phyloP scores from a whole-genome alignment of 345 rosid species.

The Viola odorata region DNA sequence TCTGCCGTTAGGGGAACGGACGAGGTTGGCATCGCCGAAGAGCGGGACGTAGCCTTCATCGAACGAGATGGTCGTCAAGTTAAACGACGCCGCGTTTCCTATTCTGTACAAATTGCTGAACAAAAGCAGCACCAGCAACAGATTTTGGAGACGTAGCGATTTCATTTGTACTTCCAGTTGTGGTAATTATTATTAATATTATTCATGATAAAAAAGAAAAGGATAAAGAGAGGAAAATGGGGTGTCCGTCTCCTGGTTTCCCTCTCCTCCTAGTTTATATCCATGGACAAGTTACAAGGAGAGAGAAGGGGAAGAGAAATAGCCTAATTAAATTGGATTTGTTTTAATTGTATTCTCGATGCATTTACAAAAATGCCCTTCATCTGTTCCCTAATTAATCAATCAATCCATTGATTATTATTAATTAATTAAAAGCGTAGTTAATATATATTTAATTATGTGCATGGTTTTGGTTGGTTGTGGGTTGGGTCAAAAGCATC shows the following conservation, averaged over 20 bases:
- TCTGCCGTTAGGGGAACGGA: slow-evolving; percentile 65
- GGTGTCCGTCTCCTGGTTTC: not conserved
- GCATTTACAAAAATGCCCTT: slow-evolving; percentile 7
- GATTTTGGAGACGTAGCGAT: too few relatives aligned
- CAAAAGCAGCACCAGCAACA: not conserved
- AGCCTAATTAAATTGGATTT: not conserved
- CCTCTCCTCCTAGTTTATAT: slow-evolving; percentile 2
- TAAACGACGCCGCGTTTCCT: slow-evolving; percentile 28
- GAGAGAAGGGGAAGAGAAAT: not conserved
- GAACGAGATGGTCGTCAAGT: slow-evolving; percentile 54
- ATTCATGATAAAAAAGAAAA: not conserved
- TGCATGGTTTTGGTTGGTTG: too few relatives aligned
- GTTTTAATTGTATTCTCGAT: not conserved
- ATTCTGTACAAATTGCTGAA: not conserved
- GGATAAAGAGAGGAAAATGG: too few relatives aligned
- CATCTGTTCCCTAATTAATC: not conserved
- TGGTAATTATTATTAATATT: too few relatives aligned
- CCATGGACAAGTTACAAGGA: not conserved
- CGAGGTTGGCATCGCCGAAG: slow-evolving; percentile 74
- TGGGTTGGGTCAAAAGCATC: too few relatives aligned
- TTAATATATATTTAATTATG: too few relatives aligned
- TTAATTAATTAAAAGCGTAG: too few relatives aligned
- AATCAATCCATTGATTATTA: too few relatives aligned
- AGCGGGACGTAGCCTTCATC: slow-evolving; percentile 78
- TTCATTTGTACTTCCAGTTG: too few relatives aligned